These are phyloP conservation scores for Gnomoniopsis smithogilvyi DNA, from an alignment of 2,329 filamentous ascomycete genomes.

Conservation along the genomic window DNA sequence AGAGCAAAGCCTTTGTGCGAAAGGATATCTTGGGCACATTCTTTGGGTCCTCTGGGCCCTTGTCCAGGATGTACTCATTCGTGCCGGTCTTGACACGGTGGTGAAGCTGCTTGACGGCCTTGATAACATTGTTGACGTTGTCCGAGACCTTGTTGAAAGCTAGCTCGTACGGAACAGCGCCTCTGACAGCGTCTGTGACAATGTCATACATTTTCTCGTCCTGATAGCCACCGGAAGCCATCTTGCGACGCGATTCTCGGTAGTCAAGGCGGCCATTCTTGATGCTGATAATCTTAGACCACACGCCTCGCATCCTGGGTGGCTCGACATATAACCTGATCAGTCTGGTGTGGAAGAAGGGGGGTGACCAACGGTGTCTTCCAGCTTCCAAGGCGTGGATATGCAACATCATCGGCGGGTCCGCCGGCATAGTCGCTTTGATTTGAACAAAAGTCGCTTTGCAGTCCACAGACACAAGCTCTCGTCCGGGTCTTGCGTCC, in stretches of 20 bases:
- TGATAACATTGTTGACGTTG: constrained; percentile 83
- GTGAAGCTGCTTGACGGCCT: constrained; percentile 86
- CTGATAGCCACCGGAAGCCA: constrained; percentile 51
- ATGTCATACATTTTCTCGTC: constrained; percentile 84
- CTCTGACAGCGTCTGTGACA: constrained; percentile 76
- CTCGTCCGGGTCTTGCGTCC: constrained; percentile 38
- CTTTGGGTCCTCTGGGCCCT: constrained; percentile 82
- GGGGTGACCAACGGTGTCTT: constrained; percentile 81
- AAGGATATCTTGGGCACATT: constrained; percentile 81
- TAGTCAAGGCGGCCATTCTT: constrained; percentile 79
- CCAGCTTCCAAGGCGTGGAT: constrained; percentile 79
- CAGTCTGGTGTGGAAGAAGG: constrained; percentile 74
- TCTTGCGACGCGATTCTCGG: constrained; percentile 70
- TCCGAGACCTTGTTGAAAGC: constrained; percentile 89
- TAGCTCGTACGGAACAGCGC: constrained; percentile 88
- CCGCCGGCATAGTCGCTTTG: constrained; percentile 82
- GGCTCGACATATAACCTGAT: constrained; percentile 84
- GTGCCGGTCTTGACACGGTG: constrained; percentile 86
- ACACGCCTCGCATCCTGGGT: constrained; percentile 76
- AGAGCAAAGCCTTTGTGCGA: constrained; percentile 75
- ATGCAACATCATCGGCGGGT: constrained; percentile 90
- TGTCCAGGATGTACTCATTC: constrained; percentile 84
- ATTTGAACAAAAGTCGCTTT: constrained; percentile 80
- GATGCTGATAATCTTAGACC: constrained; percentile 82
- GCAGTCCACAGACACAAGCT: constrained; percentile 79